Conservation (phyloP, 805 yeast species). For the Saccharomyces jurei region DNA sequence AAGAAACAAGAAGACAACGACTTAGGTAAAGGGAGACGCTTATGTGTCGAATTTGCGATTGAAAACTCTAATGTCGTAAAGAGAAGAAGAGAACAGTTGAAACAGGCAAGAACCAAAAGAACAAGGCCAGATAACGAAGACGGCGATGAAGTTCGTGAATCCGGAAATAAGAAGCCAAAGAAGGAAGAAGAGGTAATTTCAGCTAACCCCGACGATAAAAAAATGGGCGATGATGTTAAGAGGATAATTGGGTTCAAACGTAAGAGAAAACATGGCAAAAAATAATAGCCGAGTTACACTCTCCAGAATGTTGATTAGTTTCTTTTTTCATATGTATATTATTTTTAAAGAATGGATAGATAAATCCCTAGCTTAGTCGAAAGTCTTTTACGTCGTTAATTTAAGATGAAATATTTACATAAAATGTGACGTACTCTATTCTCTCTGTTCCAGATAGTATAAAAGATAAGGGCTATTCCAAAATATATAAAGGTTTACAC, state of each 20-base stretch:
- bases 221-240: constrained; percentile 48
- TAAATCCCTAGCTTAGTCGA: neutral
- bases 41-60: constrained; percentile 91
- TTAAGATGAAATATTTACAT: neutral
- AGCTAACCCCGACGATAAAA: constrained; percentile 7
- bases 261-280: constrained; percentile 47
- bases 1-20: constrained; percentile 47
- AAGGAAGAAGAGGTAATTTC: constrained; percentile 23
- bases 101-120: constrained; percentile 33
- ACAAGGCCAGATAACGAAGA: constrained; percentile 24
- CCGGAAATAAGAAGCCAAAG: constrained; percentile 15
- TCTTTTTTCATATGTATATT: neutral
- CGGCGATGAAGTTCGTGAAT: constrained; percentile 12
- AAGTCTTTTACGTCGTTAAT: neutral
- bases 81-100: constrained; percentile 70
- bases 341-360: neutral
- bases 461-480: too few relatives aligned
- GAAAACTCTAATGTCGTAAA: constrained; percentile 91
- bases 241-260: constrained; percentile 62
- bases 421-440: too few relatives aligned
- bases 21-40: constrained; percentile 54
- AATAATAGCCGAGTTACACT: constrained; percentile 4
- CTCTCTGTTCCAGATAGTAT: too few relatives aligned
- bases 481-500: too few relatives aligned
- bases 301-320: neutral